Evolutionary conservation across 441 rosid genomes (phyloP), one percentile per base, ranked within the genome.

Genomic region (Dalechampia spathulata): DNA sequence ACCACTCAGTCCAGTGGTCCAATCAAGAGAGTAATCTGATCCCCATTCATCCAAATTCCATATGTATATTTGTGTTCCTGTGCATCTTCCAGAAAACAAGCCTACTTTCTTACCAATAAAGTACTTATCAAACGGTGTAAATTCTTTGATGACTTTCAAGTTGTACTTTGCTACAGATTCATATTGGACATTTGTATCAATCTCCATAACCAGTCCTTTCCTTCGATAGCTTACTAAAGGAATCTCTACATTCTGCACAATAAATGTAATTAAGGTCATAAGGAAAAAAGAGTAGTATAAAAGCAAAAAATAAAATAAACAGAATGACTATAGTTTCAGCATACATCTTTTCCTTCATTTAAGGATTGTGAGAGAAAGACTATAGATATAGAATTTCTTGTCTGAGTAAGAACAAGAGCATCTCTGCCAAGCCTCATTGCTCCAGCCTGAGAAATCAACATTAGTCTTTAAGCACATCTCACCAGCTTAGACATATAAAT

Each of bases 1-100:
- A 28, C 72, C 74, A 50, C 27, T 49, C 52, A 66, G 20, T 38
- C 72, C 69, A 37, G 22, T 19, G 3, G 56, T 43, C 69, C 74
- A 59, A 21, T 69, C 67, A 39, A 73, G 52, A 37, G 64, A 62
- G 54, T 55, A 73, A 48, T 62, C n/a, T 37, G 69, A 65, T 11
- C 78, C 77, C 78, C 78, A 69, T 41, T 69, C 41, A 40, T 73
- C 78, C 36, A 73, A 53, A 49, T 73, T 73, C 78, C 78, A 73
- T 41, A 69, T 63, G 52, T 51, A 73, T 45, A 66, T 66, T 28
- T 73, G 74, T 11, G 78, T 73, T 47, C 78, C 72, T 21, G 72
- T 67, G 39, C 11, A 1, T 27, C 50, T 72, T 47, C 26, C 61
- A 46, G 1, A 50, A 28, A 73, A 69, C 55, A 62, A 27, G 27